Evolutionary conservation across 176 grass and related monocot genomes (phyloP).

Genomic region (Rhynchospora pubera): DNA sequence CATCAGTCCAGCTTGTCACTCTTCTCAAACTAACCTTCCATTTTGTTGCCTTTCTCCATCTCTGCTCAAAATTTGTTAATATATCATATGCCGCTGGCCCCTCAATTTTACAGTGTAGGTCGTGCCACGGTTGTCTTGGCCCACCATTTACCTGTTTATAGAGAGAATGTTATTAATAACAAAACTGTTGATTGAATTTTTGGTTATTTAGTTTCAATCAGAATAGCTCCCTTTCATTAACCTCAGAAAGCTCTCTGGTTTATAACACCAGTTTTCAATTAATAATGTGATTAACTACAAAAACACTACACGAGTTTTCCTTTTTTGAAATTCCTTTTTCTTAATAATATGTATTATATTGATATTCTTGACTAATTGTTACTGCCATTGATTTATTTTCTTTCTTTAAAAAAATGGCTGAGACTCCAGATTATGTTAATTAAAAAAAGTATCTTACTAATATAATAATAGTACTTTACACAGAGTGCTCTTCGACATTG

Average conservation of each 20-base stretch:
- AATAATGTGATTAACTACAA: not conserved
- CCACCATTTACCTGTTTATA: constrained; percentile 31
- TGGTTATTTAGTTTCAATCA: not conserved
- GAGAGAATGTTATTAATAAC: not conserved
- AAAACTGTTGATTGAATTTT: not conserved
- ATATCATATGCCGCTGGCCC: constrained; percentile 53
- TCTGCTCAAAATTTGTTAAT: constrained; percentile 55
- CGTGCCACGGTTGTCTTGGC: constrained; percentile 58
- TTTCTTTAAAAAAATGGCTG: not conserved
- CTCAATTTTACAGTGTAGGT: constrained; percentile 55
- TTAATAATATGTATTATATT: not conserved
- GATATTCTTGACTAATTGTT: not conserved
- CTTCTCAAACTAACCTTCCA: constrained; percentile 52
- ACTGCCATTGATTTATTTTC: not conserved
- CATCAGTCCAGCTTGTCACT: constrained; percentile 43
- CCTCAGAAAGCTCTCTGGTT: not conserved
- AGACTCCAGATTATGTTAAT: not conserved
- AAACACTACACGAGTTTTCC: no score
- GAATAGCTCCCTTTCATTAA: not conserved
- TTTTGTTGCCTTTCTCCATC: constrained; percentile 54
- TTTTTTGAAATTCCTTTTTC: not conserved
- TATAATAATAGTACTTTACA: not conserved
- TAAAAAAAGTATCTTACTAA: not conserved
- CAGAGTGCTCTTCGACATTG: no score
- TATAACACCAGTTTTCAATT: not conserved